A percentile compares a stretch with the other conserved stretches of the same genome.
Evolutionary conservation across 2,329 filamentous ascomycete genomes (phyloP).

Genomic region (Fusarium ambrosium): DNA sequence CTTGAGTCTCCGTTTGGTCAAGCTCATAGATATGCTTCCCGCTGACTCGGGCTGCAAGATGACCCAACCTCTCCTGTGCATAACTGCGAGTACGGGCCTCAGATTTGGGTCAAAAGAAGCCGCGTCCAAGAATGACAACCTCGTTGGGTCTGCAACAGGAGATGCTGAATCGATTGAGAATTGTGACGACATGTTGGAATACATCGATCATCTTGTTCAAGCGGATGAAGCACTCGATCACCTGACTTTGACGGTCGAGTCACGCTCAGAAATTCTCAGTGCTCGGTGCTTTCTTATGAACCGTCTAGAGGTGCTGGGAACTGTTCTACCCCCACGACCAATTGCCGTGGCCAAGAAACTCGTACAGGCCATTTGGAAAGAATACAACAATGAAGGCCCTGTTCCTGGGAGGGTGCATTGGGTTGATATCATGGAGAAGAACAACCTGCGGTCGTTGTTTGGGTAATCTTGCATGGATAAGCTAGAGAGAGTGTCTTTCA

Average conservation of each 20-base stretch:
- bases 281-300: conserved; percentile 24
- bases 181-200: conserved; percentile 18
- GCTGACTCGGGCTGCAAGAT: conserved; percentile 51
- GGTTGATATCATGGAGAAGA: conserved; percentile 42
- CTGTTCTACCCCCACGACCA: conserved; percentile 22
- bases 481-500: too few relatives aligned
- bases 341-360: conserved; percentile 31
- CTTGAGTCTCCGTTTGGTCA: conserved; percentile 47
- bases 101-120: conserved; percentile 27
- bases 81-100: conserved; percentile 52
- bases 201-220: conserved; percentile 24
- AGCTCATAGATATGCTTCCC: conserved; percentile 49
- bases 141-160: too few relatives aligned
- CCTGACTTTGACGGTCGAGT: not conserved
- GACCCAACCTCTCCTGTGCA: conserved; percentile 52
- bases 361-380: conserved; percentile 34
- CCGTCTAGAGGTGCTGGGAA: conserved; percentile 26
- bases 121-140: not conserved
- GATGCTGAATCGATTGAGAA: too few relatives aligned
- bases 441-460: conserved; percentile 38
- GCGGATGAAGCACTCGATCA: conserved; percentile 32
- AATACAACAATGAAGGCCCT: conserved; percentile 29
- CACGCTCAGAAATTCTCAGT: conserved; percentile 10
- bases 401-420: conserved; percentile 22
- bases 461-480: conserved; percentile 16